Percentiles rank a stretch among this genome's conserved stretches.
phyloP scores from a whole-genome alignment of 2,329 filamentous ascomycete genomes.

The Botrytis sinoallii region DNA sequence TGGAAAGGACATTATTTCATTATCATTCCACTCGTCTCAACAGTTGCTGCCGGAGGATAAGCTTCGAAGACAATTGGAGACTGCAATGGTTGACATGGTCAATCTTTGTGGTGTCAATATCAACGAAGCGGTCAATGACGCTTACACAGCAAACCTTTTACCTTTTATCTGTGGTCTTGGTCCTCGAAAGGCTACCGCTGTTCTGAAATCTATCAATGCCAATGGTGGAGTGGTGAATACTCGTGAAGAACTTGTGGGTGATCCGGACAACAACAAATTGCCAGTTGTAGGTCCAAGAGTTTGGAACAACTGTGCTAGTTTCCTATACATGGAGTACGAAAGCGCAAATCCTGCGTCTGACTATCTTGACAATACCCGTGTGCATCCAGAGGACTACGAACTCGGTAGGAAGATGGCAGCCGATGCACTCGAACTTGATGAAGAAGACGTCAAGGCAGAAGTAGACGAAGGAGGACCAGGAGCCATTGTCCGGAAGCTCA shows the following conservation, averaged over 20 bases:
- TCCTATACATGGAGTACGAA: slow-evolving; percentile 87
- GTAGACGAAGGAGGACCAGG: slow-evolving; percentile 84
- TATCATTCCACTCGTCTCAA: slow-evolving; percentile 87
- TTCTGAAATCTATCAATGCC: slow-evolving; percentile 85
- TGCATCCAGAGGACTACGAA: slow-evolving; percentile 98
- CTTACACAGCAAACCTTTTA: slow-evolving; percentile 80
- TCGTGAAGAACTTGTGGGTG: slow-evolving; percentile 83
- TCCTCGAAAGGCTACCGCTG: slow-evolving; percentile 80
- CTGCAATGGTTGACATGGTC: slow-evolving; percentile 97
- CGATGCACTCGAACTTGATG: slow-evolving; percentile 91
- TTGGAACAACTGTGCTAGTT: slow-evolving; percentile 96
- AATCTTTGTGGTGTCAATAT: slow-evolving; percentile 95
- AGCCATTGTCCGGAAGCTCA: slow-evolving; percentile 90
- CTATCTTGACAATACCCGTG: slow-evolving; percentile 92
- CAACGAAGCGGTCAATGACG: slow-evolving; percentile 81
- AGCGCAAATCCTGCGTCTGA: slow-evolving; percentile 78
- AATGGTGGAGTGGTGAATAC: slow-evolving; percentile 85
- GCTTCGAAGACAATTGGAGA: slow-evolving; percentile 81
- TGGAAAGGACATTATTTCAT: slow-evolving; percentile 79
- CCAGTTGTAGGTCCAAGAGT: slow-evolving; percentile 85
- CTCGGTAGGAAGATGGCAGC: slow-evolving; percentile 97
- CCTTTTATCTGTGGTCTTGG: slow-evolving; percentile 90
- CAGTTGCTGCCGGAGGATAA: slow-evolving; percentile 85
- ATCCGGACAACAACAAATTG: slow-evolving; percentile 73
- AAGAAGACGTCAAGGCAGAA: slow-evolving; percentile 96